These are phyloP conservation scores for Gynandropsis gynandra DNA, from an alignment of 345 rosid genomes.

Conservation along the genomic window DNA sequence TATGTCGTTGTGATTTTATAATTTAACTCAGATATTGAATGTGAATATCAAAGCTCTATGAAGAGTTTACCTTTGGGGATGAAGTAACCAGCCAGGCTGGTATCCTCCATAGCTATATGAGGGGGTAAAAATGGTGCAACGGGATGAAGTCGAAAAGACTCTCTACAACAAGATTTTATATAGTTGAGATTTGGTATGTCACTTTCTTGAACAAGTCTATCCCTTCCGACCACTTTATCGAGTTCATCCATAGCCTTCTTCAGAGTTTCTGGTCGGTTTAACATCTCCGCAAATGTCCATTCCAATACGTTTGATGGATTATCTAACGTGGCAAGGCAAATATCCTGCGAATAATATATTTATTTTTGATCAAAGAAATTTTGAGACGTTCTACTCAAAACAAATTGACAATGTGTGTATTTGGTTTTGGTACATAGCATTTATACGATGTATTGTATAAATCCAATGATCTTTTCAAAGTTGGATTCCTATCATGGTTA, in stretches of 20 bases:
- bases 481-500: too few species aligned
- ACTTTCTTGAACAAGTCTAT: slow-evolving; percentile 30
- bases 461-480: neutral
- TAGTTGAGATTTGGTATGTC: slow-evolving; percentile 21
- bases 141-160: slow-evolving; percentile 31
- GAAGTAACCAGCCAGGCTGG: slow-evolving; percentile 20
- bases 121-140: slow-evolving; percentile 19
- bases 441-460: neutral
- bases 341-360: slow-evolving; percentile 28
- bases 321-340: slow-evolving; percentile 35
- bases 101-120: slow-evolving; percentile 19
- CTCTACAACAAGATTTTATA: slow-evolving; percentile 29
- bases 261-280: slow-evolving; percentile 22
- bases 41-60: too few species aligned
- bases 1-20: too few species aligned
- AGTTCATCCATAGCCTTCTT: slow-evolving; percentile 24
- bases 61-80: slow-evolving; percentile 28
- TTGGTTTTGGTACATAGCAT: neutral
- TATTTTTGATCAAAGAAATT: neutral
- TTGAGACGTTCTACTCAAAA: too few species aligned
- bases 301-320: slow-evolving; percentile 24
- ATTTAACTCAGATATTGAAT: too few species aligned
- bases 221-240: slow-evolving; percentile 27
- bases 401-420: too few species aligned
- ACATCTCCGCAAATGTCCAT: slow-evolving; percentile 33